A percentile compares a stretch with the other conserved stretches of the same genome.
Evolutionary conservation across 2,329 filamentous ascomycete species (phyloP).

Genomic region (Pochonia chlamydosporia): DNA sequence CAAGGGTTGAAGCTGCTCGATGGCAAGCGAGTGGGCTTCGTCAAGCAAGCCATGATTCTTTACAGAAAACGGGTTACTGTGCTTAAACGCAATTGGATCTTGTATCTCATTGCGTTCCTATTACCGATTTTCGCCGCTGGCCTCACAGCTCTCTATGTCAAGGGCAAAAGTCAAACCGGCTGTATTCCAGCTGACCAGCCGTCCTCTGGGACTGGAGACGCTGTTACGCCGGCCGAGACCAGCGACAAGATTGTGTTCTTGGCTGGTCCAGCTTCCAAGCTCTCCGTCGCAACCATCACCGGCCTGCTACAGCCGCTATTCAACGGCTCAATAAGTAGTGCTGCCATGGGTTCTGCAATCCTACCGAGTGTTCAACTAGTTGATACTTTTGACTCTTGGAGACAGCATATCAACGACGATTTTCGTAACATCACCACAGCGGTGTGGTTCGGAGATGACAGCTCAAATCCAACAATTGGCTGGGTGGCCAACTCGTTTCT

Average conservation of each 20-base stretch:
- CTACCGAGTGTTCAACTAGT: conserved; percentile 42
- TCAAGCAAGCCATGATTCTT: conserved; percentile 65
- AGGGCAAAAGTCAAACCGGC: conserved; percentile 42
- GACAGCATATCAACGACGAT: conserved; percentile 53
- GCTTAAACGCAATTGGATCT: conserved; percentile 70
- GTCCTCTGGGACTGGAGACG: conserved; percentile 33
- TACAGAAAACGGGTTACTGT: conserved; percentile 75
- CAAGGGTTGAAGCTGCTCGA: conserved; percentile 54
- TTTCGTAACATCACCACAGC: conserved; percentile 68
- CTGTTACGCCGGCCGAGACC: conserved; percentile 29
- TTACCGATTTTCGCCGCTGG: conserved; percentile 77
- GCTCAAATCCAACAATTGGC: conserved; percentile 58
- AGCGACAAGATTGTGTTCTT: conserved; percentile 19
- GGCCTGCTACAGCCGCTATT: conserved; percentile 37
- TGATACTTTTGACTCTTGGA: conserved; percentile 62
- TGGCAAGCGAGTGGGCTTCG: conserved; percentile 63
- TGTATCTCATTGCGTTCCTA: conserved; percentile 67
- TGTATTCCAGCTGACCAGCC: conserved; percentile 47
- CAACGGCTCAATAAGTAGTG: conserved; percentile 15
- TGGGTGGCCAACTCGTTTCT: conserved; percentile 62
- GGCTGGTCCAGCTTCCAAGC: conserved; percentile 27
- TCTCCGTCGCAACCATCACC: conserved; percentile 25
- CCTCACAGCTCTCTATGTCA: conserved; percentile 71
- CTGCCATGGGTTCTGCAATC: conserved; percentile 12
- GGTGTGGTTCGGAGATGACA: conserved; percentile 64